Percentiles rank a stretch among this genome's conserved stretches.
Evolutionary conservation across 2,329 filamentous ascomycete genomes (phyloP).

Genomic region (Neofusicoccum sp.): DNA sequence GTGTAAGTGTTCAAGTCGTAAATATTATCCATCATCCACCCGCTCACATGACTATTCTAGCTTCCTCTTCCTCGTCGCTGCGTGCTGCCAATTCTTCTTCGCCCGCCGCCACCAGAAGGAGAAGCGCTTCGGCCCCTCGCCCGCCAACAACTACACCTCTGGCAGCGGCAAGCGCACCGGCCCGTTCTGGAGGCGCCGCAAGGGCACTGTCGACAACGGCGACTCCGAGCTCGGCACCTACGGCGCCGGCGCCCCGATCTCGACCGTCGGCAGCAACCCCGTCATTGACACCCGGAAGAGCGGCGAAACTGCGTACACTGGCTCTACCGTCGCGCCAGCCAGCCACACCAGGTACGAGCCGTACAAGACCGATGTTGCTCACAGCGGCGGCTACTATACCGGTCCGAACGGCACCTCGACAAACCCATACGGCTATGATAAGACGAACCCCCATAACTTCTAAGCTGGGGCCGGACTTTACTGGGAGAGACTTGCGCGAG

Average conservation of each 20-base stretch:
- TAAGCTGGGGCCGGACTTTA: not conserved
- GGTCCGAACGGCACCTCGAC: conserved; percentile 44
- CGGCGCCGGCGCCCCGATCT: conserved; percentile 31
- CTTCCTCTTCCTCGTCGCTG: conserved; percentile 74
- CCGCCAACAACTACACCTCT: conserved; percentile 68
- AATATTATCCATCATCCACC: not conserved
- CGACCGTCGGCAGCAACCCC: conserved; percentile 29
- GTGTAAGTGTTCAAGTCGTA: conserved; percentile 57
- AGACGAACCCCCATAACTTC: conserved; percentile 21
- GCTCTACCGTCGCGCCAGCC: conserved; percentile 49
- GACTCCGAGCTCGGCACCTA: conserved; percentile 50
- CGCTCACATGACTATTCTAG: conserved; percentile 42
- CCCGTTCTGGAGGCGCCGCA: conserved; percentile 44
- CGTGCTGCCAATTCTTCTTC: conserved; percentile 68
- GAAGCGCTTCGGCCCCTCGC: conserved; percentile 69
- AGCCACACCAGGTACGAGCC: conserved; percentile 37
- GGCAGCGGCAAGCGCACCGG: conserved; percentile 55
- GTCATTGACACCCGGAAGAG: conserved; percentile 45
- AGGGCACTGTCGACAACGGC: conserved; percentile 32
- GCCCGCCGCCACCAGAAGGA: conserved; percentile 73
- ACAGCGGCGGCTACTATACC: conserved; percentile 33
- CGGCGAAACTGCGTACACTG: conserved; percentile 55
- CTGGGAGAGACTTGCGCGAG: not conserved
- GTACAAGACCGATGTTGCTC: conserved; percentile 13
- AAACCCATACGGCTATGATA: conserved; percentile 45